phyloP scores from a whole-genome alignment of 2,329 filamentous ascomycete genomes.

The Penicillium vulpinum region DNA sequence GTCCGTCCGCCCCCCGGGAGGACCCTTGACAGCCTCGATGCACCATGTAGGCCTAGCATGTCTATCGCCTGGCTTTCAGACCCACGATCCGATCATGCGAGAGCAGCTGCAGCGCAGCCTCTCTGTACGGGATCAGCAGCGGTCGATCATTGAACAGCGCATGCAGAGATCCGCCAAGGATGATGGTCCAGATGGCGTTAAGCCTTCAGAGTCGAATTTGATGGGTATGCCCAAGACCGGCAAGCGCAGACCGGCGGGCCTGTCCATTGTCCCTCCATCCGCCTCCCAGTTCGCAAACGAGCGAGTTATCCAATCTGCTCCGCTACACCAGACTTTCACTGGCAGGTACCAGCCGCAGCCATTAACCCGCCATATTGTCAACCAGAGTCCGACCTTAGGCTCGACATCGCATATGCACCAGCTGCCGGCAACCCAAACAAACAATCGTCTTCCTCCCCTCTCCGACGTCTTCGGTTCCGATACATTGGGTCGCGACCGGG shows the following conservation, averaged over 20 bases:
- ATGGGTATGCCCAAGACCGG: slow-evolving; percentile 41
- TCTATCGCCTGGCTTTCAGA: slow-evolving; percentile 91
- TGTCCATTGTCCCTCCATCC: slow-evolving; percentile 93
- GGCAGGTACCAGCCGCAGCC: slow-evolving; percentile 79
- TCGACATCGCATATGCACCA: slow-evolving; percentile 90
- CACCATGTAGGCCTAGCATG: slow-evolving; percentile 93
- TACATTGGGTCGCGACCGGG: slow-evolving; percentile 55
- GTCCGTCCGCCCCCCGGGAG: slow-evolving; percentile 67
- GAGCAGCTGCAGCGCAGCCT: slow-evolving; percentile 93
- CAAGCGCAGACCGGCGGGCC: slow-evolving; percentile 67
- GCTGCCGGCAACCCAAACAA: slow-evolving; percentile 81
- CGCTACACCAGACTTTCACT: slow-evolving; percentile 91
- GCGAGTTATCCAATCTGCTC: slow-evolving; percentile 93
- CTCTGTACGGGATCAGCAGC: slow-evolving; percentile 88
- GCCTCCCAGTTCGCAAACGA: slow-evolving; percentile 91
- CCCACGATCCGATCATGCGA: slow-evolving; percentile 93
- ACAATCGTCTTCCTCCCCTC: slow-evolving; percentile 89
- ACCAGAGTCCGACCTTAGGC: slow-evolving; percentile 78
- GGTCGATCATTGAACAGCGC: slow-evolving; percentile 89
- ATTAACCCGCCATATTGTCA: slow-evolving; percentile 72
- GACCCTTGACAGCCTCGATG: slow-evolving; percentile 73
- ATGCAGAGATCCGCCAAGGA: slow-evolving; percentile 84
- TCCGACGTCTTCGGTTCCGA: slow-evolving; percentile 88
- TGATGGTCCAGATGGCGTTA: slow-evolving; percentile 62
- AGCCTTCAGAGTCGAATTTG: slow-evolving; percentile 52